These are phyloP conservation scores for Globisporangium alternatum DNA, from an alignment of 352 stramenopile genomes.

Conservation along the genomic window DNA sequence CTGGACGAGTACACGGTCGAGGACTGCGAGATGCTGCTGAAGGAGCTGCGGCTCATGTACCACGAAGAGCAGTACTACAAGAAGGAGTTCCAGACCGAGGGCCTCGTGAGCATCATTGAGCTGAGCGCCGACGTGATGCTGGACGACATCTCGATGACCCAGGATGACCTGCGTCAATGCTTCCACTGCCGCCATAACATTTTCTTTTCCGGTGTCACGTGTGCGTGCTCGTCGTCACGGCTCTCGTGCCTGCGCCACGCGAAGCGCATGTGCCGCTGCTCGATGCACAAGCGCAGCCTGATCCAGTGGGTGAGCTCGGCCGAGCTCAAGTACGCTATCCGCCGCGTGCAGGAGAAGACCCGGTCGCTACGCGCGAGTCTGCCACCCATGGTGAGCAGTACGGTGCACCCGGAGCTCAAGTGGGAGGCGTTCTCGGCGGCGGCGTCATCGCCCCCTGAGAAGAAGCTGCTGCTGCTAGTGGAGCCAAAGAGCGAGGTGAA, in stretches of 20 bases:
- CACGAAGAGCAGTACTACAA: slow-evolving; percentile 68
- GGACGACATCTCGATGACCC: slow-evolving; percentile 68
- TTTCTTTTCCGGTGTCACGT: slow-evolving; percentile 80
- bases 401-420: slow-evolving; percentile 4
- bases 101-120: slow-evolving; percentile 54
- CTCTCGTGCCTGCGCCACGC: slow-evolving; percentile 65
- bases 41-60: slow-evolving; percentile 62
- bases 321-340: slow-evolving; percentile 68
- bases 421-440: not conserved
- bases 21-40: slow-evolving; percentile 67
- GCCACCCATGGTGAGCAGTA: slow-evolving; percentile 8
- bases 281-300: slow-evolving; percentile 48
- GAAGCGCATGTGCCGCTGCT: slow-evolving; percentile 62
- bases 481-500: slow-evolving; percentile 1
- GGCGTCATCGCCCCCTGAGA: not conserved
- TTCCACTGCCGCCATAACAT: slow-evolving; percentile 74
- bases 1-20: slow-evolving; percentile 54
- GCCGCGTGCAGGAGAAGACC: slow-evolving; percentile 67
- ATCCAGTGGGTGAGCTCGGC: slow-evolving; percentile 65
- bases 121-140: slow-evolving; percentile 65
- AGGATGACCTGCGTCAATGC: slow-evolving; percentile 70
- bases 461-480: not conserved
- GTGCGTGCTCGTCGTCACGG: slow-evolving; percentile 50
- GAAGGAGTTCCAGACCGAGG: slow-evolving; percentile 39
- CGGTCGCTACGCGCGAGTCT: slow-evolving; percentile 25